phyloP scores from a whole-genome alignment of 768 basidiomycete species.

The Sporobolomyces pararoseus region DNA sequence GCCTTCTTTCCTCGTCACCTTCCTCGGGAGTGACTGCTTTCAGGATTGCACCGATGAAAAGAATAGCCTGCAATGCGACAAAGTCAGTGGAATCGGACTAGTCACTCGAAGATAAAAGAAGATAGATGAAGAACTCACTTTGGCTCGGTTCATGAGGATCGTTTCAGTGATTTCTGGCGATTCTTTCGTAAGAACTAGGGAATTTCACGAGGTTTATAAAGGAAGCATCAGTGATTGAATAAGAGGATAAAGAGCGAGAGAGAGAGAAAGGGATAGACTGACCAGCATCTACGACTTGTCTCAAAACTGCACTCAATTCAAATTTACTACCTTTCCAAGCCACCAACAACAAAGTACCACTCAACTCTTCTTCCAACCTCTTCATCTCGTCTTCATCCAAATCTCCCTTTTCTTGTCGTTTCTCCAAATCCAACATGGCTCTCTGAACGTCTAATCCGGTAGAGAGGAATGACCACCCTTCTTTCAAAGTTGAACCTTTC shows the following conservation, averaged over 20 bases:
- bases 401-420: slow-evolving; percentile 81
- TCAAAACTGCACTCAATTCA: slow-evolving; percentile 85
- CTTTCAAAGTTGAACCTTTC: slow-evolving; percentile 76
- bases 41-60: slow-evolving; percentile 85
- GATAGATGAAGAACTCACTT: slow-evolving; percentile 54
- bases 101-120: neutral
- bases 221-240: slow-evolving; percentile 62
- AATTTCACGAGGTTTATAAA: neutral
- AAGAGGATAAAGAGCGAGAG: slow-evolving; percentile 32
- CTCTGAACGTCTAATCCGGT: slow-evolving; percentile 83
- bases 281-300: slow-evolving; percentile 56
- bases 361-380: slow-evolving; percentile 85
- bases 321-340: slow-evolving; percentile 96
- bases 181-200: slow-evolving; percentile 58
- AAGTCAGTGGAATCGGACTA: neutral
- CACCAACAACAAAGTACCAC: slow-evolving; percentile 87
- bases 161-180: slow-evolving; percentile 63
- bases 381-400: slow-evolving; percentile 75
- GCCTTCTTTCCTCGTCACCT: slow-evolving; percentile 85
- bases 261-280: slow-evolving; percentile 6
- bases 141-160: slow-evolving; percentile 74
- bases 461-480: slow-evolving; percentile 93
- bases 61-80: slow-evolving; percentile 60
- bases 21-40: slow-evolving; percentile 79
- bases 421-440: slow-evolving; percentile 88